A percentile compares a stretch with the other conserved stretches of the same genome.
Conservation (phyloP, 2,329 filamentous ascomycete species). For the Colletotrichum eleusines region DNA sequence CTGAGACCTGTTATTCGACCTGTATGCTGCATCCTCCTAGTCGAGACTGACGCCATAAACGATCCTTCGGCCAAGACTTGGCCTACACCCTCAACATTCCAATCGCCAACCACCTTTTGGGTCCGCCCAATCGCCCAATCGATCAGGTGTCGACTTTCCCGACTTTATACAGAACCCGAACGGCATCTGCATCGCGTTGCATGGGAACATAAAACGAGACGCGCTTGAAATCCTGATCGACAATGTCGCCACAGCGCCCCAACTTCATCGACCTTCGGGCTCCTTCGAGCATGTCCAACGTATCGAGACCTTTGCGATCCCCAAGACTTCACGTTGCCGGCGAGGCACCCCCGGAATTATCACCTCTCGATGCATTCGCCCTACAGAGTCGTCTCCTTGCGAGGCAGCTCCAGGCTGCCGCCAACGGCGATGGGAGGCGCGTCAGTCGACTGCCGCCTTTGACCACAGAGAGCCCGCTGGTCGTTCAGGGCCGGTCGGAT, state of each 20-base stretch:
- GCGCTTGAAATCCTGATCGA: constrained; percentile 21
- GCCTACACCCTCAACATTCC: constrained; percentile 38
- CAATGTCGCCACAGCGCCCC: constrained; percentile 67
- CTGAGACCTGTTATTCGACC: constrained; percentile 32
- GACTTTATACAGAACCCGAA: constrained; percentile 1
- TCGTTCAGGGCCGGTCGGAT: constrained; percentile 79
- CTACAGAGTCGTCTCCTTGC: constrained; percentile 90
- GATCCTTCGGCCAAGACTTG: constrained; percentile 43
- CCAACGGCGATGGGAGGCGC: constrained; percentile 77
- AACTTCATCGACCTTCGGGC: constrained; percentile 71
- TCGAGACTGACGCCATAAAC: constrained; percentile 44
- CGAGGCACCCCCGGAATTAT: constrained; percentile 88
- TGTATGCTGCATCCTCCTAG: constrained; percentile 28
- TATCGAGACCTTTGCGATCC: constrained; percentile 72
- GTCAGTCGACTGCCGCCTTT: constrained; percentile 88
- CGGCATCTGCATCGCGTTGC: constrained; percentile 22
- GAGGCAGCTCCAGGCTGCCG: constrained; percentile 84
- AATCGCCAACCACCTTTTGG: constrained; percentile 38
- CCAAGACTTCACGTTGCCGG: constrained; percentile 82
- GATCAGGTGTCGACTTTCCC: constrained; percentile 20
- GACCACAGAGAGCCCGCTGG: constrained; percentile 83
- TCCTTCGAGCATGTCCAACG: constrained; percentile 58
- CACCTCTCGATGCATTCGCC: constrained; percentile 94
- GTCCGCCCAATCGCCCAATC: constrained; percentile 11
- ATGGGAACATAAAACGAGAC: constrained; percentile 28